phyloP scores from a whole-genome alignment of 352 stramenopile species.

The Globisporangium middletonii region DNA sequence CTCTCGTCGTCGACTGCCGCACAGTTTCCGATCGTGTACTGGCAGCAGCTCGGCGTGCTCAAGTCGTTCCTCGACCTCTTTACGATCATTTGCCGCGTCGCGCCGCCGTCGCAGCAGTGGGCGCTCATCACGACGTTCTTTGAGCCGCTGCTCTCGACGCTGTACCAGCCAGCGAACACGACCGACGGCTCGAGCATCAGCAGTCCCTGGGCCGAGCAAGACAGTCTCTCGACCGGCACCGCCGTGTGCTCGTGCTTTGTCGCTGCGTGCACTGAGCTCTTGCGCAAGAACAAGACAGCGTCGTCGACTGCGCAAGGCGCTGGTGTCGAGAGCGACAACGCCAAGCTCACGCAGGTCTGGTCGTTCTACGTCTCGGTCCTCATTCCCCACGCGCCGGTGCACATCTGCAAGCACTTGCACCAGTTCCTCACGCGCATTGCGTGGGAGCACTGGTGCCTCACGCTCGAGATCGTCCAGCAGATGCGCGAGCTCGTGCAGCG shows the following conservation, averaged over 20 bases:
- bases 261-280: constrained; percentile 60
- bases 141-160: constrained; percentile 67
- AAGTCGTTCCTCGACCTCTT: constrained; percentile 80
- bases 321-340: constrained; percentile 9
- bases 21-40: constrained; percentile 54
- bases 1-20: constrained; percentile 7
- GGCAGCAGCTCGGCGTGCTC: constrained; percentile 65
- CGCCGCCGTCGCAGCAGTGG: constrained; percentile 64
- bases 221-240: constrained; percentile 64
- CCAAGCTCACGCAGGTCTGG: constrained; percentile 79
- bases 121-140: constrained; percentile 64
- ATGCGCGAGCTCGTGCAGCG: constrained; percentile 71
- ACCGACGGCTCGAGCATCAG: constrained; percentile 61
- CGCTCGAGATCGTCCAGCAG: constrained; percentile 74
- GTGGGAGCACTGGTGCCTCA: constrained; percentile 83
- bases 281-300: constrained; percentile 29
- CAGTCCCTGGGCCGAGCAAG: constrained; percentile 65
- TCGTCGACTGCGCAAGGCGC: not conserved
- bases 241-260: constrained; percentile 81
- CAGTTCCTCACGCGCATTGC: constrained; percentile 73
- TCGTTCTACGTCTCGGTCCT: constrained; percentile 69
- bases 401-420: constrained; percentile 80
- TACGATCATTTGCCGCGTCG: constrained; percentile 51
- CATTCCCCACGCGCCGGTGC: constrained; percentile 60
- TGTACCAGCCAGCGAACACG: constrained; percentile 73